Percentiles rank a stretch among this genome's conserved stretches.
Evolutionary conservation across 768 basidiomycete species (phyloP).

Genomic region (Xerocomellus amylosporus): DNA sequence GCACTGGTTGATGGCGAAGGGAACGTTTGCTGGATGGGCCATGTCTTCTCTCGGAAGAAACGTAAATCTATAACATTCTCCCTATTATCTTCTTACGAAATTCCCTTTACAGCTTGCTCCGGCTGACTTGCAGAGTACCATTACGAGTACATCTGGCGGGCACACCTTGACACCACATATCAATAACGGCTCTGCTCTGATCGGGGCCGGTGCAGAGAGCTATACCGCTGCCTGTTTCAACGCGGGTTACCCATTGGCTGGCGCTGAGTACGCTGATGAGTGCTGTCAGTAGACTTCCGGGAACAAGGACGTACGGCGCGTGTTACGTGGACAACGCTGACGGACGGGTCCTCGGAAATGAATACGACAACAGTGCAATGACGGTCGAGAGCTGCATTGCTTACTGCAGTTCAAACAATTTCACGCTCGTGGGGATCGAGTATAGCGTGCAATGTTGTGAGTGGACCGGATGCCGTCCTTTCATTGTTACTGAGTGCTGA

Average conservation of each 20-base stretch:
- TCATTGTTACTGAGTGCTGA: too few species aligned
- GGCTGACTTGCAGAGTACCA: conserved; percentile 69
- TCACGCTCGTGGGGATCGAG: conserved; percentile 68
- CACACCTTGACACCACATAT: conserved; percentile 42
- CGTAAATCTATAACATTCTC: conserved; percentile 34
- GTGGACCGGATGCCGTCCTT: conserved; percentile 16
- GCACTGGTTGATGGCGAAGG: conserved; percentile 39
- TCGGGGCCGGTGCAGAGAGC: conserved; percentile 27
- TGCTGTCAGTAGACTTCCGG: conserved; percentile 55
- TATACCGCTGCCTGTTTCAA: conserved; percentile 48
- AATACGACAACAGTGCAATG: conserved; percentile 36
- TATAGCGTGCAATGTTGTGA: conserved; percentile 52
- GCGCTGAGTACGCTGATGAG: conserved; percentile 46
- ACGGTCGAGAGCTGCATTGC: conserved; percentile 67
- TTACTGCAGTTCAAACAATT: conserved; percentile 53
- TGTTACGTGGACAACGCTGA: conserved; percentile 73
- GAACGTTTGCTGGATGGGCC: conserved; percentile 88
- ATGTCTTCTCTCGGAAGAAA: conserved; percentile 86
- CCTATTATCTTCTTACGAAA: neutral
- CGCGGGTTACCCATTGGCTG: conserved; percentile 40
- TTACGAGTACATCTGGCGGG: conserved; percentile 42
- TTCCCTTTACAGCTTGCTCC: conserved; percentile 52
- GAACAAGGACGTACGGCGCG: conserved; percentile 55
- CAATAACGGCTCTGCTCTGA: neutral
- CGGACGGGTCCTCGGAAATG: conserved; percentile 57